Base-by-base conservation (phyloP, 1,284 basidiomycete genomes). In the Pholiota adiposa region DNA sequence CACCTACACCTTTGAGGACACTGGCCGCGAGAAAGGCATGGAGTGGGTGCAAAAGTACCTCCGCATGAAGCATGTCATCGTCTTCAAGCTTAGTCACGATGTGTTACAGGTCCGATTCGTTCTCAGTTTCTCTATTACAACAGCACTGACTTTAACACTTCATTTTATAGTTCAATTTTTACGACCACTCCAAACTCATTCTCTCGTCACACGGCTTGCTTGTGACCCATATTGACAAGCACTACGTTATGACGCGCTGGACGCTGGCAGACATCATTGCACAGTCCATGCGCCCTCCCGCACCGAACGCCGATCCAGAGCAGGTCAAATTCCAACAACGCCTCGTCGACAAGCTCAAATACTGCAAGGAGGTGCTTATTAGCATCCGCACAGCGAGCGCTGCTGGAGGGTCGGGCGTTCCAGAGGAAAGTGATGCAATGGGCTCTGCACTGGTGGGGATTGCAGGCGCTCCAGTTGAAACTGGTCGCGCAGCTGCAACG, bases 1-100 rank as follows among this genome's bases (percentile, higher is more conserved):
- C 65, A 83, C 87, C 2, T 97, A 92, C 73, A 90, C 89, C 12
- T 97, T 83, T 69, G 82, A 88, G 64, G 94, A 97, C 69, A 58
- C 75, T 29, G 79, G 82, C 3, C 77, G 88, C 36, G 85, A 82
- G 40, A 87, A 84, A 64, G 95, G 94, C 18, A 94, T 98, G 92
- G 89, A 92, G 65, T 98, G 97, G 78, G 91, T 98, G 43, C 92
- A 95, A 76, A 94, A 94, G 77, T 98, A 97, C 77, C 85, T 98
- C 66, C 83, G 97, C 61, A 96, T 96, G 90, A 96, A 96, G 77
- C 90, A 96, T 69, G 94, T 97, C 51, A 97, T 98, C 64, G 89
- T 98, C 33, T 99, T 99, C 83, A 92, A 96, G 77, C 79, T 99
- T 72, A 95, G 92, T 73, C 95, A 97, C 72, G 95, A 96, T 67